Evolutionary conservation across 1,284 basidiomycete genomes (phyloP).

Genomic region (Cutaneotrichosporon mucoides): DNA sequence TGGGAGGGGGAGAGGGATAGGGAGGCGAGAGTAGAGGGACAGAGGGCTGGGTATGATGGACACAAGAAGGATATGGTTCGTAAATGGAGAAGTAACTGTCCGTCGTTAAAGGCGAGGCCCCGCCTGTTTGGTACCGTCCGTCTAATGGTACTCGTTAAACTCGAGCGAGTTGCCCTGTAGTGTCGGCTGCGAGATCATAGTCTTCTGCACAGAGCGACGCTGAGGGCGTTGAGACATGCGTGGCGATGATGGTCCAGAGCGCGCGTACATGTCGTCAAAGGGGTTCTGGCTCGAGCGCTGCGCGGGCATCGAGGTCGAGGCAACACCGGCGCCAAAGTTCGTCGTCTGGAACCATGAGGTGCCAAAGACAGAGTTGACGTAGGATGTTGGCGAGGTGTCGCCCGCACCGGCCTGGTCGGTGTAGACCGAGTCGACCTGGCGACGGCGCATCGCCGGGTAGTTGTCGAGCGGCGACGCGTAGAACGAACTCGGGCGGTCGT

Average conservation of each 20-base stretch:
- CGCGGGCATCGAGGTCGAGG: neutral
- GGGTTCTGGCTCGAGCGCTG: constrained; percentile 34
- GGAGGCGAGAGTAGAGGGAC: neutral
- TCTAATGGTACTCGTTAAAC: constrained; percentile 40
- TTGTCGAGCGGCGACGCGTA: constrained; percentile 49
- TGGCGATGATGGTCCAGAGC: constrained; percentile 25
- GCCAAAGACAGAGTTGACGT: constrained; percentile 32
- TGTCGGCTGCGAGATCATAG: constrained; percentile 47
- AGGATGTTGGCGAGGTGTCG: constrained; percentile 18
- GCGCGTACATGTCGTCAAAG: constrained; percentile 46
- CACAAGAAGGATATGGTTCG: neutral
- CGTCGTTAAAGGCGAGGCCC: neutral
- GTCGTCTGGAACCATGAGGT: constrained; percentile 22
- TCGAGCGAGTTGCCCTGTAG: constrained; percentile 48
- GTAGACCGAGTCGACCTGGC: constrained; percentile 23
- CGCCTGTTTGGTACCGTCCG: neutral
- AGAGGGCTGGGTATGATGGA: constrained; percentile 1
- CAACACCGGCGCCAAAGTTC: neutral
- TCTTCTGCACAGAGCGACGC: constrained; percentile 39
- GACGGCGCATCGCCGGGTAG: constrained; percentile 36
- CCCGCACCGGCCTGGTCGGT: constrained; percentile 15
- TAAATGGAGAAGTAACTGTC: neutral
- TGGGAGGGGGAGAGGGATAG: neutral
- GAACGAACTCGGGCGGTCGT: constrained; percentile 49
- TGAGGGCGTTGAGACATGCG: constrained; percentile 18